Conservation (phyloP, 805 yeast genomes). For the Candida ascalaphidarum region DNA sequence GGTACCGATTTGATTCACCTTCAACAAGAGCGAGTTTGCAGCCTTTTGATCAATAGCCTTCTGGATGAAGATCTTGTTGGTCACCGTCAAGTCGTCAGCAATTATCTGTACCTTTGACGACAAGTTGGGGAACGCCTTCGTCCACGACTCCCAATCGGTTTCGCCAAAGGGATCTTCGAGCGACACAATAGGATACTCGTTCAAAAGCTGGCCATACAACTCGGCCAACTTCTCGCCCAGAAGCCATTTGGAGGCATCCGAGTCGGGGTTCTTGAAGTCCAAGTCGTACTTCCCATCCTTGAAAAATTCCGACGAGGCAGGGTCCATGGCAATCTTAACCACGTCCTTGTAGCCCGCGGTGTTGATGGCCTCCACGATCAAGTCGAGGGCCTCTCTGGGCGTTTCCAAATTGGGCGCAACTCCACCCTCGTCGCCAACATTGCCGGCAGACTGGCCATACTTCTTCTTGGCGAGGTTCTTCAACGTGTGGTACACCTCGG, state of each 20-base stretch:
- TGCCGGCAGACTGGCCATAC: constrained; percentile 98
- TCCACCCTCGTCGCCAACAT: constrained; percentile 99
- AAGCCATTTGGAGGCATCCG: constrained; percentile 87
- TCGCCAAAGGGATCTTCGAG: constrained; percentile 99
- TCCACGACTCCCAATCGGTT: constrained; percentile 99
- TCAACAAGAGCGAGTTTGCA: constrained; percentile 88
- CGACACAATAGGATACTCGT: constrained; percentile 95
- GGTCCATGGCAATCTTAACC: constrained; percentile 88
- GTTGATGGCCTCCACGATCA: constrained; percentile 83
- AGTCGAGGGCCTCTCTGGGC: constrained; percentile 95
- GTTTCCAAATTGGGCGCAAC: constrained; percentile 97
- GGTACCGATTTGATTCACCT: constrained; percentile 99
- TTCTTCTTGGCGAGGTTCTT: constrained; percentile 87
- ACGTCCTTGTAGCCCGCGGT: constrained; percentile 93
- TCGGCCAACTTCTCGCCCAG: constrained; percentile 81
- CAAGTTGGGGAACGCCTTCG: constrained; percentile 65
- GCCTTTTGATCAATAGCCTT: constrained; percentile 96
- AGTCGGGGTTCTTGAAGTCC: constrained; percentile 96
- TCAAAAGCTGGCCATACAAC: constrained; percentile 70
- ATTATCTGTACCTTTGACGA: constrained; percentile 79
- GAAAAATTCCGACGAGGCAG: constrained; percentile 97
- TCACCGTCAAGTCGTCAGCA: constrained; percentile 97
- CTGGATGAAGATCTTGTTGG: constrained; percentile 92
- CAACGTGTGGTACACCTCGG: constrained; percentile 96
- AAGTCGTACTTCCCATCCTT: constrained; percentile 94